These are phyloP conservation scores for Medicago truncatula DNA, from an alignment of 306 rosid species.

Conservation along the genomic window DNA sequence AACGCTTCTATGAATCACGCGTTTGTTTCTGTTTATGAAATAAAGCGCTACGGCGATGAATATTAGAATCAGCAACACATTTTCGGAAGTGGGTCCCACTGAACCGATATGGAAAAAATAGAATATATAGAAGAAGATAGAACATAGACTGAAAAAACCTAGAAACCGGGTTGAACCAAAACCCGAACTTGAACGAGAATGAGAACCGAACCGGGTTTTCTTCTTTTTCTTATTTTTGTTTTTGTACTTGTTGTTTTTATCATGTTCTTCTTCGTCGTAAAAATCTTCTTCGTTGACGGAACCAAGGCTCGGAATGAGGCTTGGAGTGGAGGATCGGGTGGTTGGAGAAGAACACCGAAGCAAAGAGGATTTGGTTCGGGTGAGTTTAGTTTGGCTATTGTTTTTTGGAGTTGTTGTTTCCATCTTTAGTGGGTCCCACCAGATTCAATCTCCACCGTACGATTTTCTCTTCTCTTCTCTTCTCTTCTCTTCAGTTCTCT, in stretches of 20 bases:
- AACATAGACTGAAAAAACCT: slow-evolving; percentile 42
- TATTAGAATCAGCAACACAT: slow-evolving; percentile 60
- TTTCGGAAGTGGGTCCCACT: slow-evolving; percentile 61
- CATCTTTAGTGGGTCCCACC: slow-evolving; percentile 45
- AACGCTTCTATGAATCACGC: slow-evolving; percentile 54
- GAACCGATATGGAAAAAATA: slow-evolving; percentile 53
- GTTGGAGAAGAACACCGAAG: slow-evolving; percentile 86
- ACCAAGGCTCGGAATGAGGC: slow-evolving; percentile 66
- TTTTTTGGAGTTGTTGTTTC: slow-evolving; percentile 55
- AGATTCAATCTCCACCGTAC: slow-evolving; percentile 44
- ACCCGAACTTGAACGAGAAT: not conserved
- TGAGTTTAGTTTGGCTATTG: slow-evolving; percentile 68
- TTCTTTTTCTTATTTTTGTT: slow-evolving; percentile 27
- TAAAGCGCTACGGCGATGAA: slow-evolving; percentile 69
- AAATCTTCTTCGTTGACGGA: slow-evolving; percentile 65
- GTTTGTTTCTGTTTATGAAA: slow-evolving; percentile 64
- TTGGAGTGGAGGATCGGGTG: slow-evolving; percentile 74
- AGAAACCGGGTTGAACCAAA: slow-evolving; percentile 55
- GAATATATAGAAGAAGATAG: slow-evolving; percentile 43
- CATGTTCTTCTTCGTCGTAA: slow-evolving; percentile 46
- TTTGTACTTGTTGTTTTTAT: slow-evolving; percentile 43
- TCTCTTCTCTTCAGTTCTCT: not conserved
- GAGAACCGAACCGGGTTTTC: not conserved
- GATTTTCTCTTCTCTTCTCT: slow-evolving; percentile 38
- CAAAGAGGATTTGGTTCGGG: slow-evolving; percentile 81